Percentiles rank a stretch among this genome's conserved stretches.
phyloP scores from a whole-genome alignment of 148 eudicot species.

The Camellia lanceoleosa region DNA sequence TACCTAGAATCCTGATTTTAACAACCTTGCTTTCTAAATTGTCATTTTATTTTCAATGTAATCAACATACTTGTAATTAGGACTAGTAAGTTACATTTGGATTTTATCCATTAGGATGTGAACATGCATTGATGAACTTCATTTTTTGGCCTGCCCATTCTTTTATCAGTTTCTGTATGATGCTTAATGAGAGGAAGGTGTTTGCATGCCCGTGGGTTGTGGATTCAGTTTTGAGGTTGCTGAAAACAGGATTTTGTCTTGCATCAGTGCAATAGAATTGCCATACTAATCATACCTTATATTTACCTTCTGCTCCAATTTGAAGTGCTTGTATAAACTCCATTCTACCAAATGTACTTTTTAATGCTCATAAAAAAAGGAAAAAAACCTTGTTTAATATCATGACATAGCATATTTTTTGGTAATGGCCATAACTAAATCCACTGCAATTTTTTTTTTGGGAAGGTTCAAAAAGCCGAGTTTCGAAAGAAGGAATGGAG shows the following conservation, averaged over 20 bases:
- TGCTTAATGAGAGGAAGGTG: neutral
- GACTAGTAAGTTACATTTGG: neutral
- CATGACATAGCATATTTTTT: neutral
- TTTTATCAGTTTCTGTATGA: neutral
- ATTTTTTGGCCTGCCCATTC: neutral
- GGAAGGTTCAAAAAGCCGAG: conserved; percentile 86
- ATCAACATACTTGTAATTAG: neutral
- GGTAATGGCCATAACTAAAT: conserved; percentile 10
- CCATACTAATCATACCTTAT: neutral
- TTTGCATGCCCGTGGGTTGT: neutral
- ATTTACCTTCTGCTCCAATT: neutral
- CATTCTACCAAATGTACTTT: neutral
- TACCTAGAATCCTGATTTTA: too few species aligned
- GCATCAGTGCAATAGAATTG: neutral
- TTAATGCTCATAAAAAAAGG: neutral
- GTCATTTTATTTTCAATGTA: too few species aligned
- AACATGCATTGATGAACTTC: neutral
- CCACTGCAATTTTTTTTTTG: conserved; percentile 17
- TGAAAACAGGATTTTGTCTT: neutral
- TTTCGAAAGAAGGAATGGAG: conserved; percentile 82
- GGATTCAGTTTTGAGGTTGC: conserved; percentile 10
- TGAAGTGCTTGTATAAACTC: neutral
- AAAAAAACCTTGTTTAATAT: neutral
- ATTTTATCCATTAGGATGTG: neutral
- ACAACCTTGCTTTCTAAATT: neutral